Conservation (phyloP, 73 alveolate genomes). For the Diophrys appendiculata region DNA sequence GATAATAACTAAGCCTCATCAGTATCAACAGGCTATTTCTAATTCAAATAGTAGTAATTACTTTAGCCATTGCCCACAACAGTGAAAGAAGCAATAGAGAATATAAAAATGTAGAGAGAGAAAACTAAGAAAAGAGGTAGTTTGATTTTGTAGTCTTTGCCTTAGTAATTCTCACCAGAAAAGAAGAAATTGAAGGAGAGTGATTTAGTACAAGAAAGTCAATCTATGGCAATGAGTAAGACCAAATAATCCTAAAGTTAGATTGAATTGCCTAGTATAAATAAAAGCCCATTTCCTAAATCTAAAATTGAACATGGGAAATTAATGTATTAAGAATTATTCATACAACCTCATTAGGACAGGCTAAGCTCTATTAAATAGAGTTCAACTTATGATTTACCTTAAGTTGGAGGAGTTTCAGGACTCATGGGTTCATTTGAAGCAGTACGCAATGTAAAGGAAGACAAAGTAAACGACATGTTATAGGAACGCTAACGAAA, state of each 20-base stretch:
- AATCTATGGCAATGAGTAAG: too few species aligned
- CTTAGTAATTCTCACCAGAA: background rate
- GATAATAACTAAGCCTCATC: too few species aligned
- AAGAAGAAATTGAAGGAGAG: background rate
- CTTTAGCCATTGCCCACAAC: too few species aligned
- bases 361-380: background rate
- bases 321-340: background rate
- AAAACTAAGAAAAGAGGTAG: background rate
- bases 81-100: too few species aligned
- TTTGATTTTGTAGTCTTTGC: background rate
- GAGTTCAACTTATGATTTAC: background rate
- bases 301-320: background rate
- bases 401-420: too few species aligned
- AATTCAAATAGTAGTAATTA: too few species aligned
- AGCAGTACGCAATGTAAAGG: background rate
- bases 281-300: background rate
- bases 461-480: background rate
- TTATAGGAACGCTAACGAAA: background rate
- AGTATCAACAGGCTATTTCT: too few species aligned
- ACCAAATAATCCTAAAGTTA: background rate
- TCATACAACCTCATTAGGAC: background rate
- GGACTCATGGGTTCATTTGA: background rate
- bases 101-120: background rate
- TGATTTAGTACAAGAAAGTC: too few species aligned
- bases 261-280: background rate